Evolutionary conservation across 768 basidiomycete genomes (phyloP).

Genomic region (Lactarius hengduanensis): DNA sequence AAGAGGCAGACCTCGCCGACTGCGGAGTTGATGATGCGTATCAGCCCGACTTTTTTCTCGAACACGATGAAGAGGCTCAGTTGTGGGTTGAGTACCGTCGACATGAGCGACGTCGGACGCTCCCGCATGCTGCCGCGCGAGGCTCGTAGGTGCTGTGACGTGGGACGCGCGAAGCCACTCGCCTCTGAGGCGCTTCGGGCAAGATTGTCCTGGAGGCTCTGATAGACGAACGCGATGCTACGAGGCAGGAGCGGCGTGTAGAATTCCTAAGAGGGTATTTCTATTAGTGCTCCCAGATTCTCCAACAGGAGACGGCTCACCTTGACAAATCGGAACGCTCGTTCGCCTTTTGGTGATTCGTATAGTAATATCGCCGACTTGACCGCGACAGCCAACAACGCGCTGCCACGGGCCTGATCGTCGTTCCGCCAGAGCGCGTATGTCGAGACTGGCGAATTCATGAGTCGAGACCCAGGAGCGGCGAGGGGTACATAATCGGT

Average conservation of each 20-base stretch:
- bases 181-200: conserved; percentile 45
- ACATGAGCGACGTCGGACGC: conserved; percentile 11
- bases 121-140: conserved; percentile 13
- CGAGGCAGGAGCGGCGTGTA: conserved; percentile 73
- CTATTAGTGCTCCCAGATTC: neutral
- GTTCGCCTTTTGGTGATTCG: conserved; percentile 78
- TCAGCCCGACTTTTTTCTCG: conserved; percentile 85
- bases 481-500: conserved; percentile 84
- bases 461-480: conserved; percentile 59
- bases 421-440: conserved; percentile 72
- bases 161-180: conserved; percentile 31
- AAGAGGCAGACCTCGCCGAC: conserved; percentile 75
- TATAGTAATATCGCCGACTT: conserved; percentile 73
- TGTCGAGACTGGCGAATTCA: conserved; percentile 54
- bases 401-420: conserved; percentile 44
- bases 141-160: conserved; percentile 22
- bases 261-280: conserved; percentile 57
- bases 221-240: conserved; percentile 67
- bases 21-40: conserved; percentile 75
- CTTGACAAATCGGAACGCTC: conserved; percentile 82
- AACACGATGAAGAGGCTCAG: conserved; percentile 80
- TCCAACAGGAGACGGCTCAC: conserved; percentile 37
- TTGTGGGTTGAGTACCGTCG: conserved; percentile 61
- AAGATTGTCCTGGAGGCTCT: conserved; percentile 53
- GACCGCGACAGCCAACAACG: conserved; percentile 71